Evolutionary conservation across 768 basidiomycete species (phyloP).

Genomic region (Multifurca ochricompacta): DNA sequence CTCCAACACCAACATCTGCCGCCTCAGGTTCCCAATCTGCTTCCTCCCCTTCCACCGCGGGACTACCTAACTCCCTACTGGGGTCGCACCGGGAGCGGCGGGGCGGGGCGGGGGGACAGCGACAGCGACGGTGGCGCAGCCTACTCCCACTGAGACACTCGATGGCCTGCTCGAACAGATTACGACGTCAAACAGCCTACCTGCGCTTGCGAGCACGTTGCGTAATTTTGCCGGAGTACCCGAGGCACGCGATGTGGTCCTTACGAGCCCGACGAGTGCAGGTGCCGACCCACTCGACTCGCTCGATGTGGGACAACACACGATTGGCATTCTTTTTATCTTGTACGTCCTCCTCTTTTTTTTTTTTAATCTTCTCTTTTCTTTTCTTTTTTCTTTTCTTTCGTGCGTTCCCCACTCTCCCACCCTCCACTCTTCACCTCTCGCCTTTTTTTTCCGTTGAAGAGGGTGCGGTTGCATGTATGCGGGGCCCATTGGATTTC

Average conservation of each 20-base stretch:
- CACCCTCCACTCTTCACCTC: background rate
- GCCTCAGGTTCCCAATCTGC: conserved; percentile 2
- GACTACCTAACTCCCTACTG: background rate
- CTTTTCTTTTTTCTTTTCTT: background rate
- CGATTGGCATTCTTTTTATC: conserved; percentile 11
- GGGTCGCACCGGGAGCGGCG: background rate
- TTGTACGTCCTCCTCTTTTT: conserved; percentile 1
- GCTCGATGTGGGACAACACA: conserved; percentile 10
- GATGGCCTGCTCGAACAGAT: conserved; percentile 8
- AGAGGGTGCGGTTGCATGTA: too few species aligned
- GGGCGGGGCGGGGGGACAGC: background rate
- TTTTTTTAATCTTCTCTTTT: too few species aligned
- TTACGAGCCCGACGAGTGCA: background rate
- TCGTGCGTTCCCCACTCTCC: background rate
- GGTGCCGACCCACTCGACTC: conserved; percentile 15
- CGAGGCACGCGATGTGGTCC: conserved; percentile 8
- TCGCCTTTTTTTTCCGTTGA: background rate
- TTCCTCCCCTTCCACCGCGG: background rate
- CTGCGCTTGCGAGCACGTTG: conserved; percentile 2
- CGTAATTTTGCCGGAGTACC: background rate
- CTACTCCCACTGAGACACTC: conserved; percentile 1
- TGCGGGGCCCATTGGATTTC: background rate
- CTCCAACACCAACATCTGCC: background rate
- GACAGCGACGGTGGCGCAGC: background rate
- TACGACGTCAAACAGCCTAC: background rate